Percentiles rank a stretch among this genome's conserved stretches.
These are phyloP conservation scores for Xylariaceae sp. DNA, from an alignment of 2,329 filamentous ascomycete species.

Conservation along the genomic window DNA sequence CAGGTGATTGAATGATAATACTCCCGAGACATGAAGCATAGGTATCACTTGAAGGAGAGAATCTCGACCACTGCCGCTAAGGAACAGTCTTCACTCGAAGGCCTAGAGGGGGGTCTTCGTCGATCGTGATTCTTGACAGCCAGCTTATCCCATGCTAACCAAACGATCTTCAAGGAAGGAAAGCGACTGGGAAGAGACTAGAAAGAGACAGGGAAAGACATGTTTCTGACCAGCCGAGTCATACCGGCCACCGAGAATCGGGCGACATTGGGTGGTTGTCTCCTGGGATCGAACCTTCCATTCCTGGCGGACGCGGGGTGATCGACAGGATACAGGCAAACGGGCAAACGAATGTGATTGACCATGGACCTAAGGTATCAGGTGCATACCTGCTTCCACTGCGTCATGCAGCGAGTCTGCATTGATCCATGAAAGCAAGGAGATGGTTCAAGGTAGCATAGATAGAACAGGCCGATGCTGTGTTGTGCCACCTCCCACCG, in stretches of 20 bases:
- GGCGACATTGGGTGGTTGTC: too few species aligned
- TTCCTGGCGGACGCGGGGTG: conserved; percentile 18
- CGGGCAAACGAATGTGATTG: too few species aligned
- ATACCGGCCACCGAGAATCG: conserved; percentile 14
- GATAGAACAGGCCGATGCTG: conserved; percentile 1
- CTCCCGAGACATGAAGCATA: too few species aligned
- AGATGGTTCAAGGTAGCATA: not conserved
- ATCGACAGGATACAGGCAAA: not conserved
- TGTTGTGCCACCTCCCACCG: conserved; percentile 7
- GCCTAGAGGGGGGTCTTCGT: too few species aligned
- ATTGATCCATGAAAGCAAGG: not conserved
- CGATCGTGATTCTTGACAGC: too few species aligned
- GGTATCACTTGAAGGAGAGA: too few species aligned
- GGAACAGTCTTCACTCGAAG: too few species aligned
- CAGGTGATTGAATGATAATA: too few species aligned
- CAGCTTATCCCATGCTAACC: too few species aligned
- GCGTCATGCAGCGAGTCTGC: conserved; percentile 15
- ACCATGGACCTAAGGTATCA: too few species aligned
- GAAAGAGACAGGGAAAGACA: not conserved
- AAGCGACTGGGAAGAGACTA: not conserved
- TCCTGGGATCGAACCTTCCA: conserved; percentile 21
- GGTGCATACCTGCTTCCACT: too few species aligned
- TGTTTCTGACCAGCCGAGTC: conserved; percentile 3
- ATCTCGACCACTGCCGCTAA: too few species aligned
- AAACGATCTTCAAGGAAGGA: not conserved